These are phyloP conservation scores for Lactarius quietus DNA, from an alignment of 768 basidiomycete genomes.

Conservation along the genomic window DNA sequence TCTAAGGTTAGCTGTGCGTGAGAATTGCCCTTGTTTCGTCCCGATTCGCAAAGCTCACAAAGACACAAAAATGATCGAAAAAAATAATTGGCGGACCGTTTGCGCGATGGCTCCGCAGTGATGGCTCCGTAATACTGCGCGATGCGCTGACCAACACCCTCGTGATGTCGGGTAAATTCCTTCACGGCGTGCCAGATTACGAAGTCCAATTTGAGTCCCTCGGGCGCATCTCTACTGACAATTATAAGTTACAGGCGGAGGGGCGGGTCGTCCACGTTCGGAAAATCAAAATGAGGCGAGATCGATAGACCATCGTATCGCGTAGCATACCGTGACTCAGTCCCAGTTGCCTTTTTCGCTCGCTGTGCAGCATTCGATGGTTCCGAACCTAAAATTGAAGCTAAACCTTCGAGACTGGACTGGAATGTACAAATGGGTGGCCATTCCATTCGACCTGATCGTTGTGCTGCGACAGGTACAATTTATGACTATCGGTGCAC, in stretches of 20 bases:
- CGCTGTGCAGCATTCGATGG: neutral
- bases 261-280: slow-evolving; percentile 11
- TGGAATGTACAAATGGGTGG: neutral
- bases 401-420: neutral
- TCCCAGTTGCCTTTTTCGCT: slow-evolving; percentile 14
- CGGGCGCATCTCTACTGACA: neutral
- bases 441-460: neutral
- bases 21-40: neutral
- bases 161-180: slow-evolving; percentile 13
- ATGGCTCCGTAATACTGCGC: slow-evolving; percentile 2
- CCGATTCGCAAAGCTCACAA: slow-evolving; percentile 2
- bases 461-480: neutral
- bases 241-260: neutral
- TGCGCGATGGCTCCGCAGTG: slow-evolving; percentile 2
- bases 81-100: neutral
- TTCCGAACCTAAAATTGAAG: slow-evolving; percentile 8
- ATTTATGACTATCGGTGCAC: neutral
- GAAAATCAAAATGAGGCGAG: slow-evolving; percentile 5
- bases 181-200: neutral
- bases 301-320: slow-evolving; percentile 1
- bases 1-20: neutral
- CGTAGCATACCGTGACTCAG: neutral
- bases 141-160: neutral
- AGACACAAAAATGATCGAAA: slow-evolving; percentile 9
- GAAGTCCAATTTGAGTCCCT: neutral